Evolutionary conservation across 441 rosid genomes (phyloP).

Genomic region (Theobroma grandiflorum): DNA sequence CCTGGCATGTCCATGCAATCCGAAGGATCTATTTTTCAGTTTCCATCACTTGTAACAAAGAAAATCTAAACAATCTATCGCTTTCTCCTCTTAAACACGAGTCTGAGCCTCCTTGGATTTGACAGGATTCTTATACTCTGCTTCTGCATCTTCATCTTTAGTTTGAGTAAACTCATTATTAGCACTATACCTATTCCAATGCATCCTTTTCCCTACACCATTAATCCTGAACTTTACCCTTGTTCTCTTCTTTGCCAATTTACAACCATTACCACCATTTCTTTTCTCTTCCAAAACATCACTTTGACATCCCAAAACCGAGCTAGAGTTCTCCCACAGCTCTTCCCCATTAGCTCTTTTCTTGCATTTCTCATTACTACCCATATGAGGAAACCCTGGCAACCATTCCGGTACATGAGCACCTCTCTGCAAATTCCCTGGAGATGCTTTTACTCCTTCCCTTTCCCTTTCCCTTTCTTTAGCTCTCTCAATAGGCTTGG

Average conservation of each 20-base stretch:
- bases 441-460: background rate
- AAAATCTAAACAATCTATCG: background rate
- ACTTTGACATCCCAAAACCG: slow-evolving; percentile 4
- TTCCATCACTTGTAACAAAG: background rate
- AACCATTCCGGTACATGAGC: slow-evolving; percentile 23
- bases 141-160: background rate
- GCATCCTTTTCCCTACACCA: background rate
- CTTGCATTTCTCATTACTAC: background rate
- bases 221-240: slow-evolving; percentile 10
- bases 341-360: background rate
- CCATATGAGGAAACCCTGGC: slow-evolving; percentile 18
- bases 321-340: slow-evolving; percentile 19
- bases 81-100: background rate
- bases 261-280: background rate
- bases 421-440: background rate
- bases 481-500: slow-evolving; percentile 24
- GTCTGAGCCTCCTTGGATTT: background rate
- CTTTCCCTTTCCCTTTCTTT: background rate
- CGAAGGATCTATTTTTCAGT: background rate
- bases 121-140: slow-evolving; percentile 5
- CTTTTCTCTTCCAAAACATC: background rate
- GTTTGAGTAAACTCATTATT: background rate
- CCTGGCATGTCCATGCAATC: background rate
- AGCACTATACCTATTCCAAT: background rate
- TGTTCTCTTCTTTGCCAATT: slow-evolving; percentile 11